phyloP scores from a whole-genome alignment of 176 grass and related monocot species.

The Urochloa ruziziensis region DNA sequence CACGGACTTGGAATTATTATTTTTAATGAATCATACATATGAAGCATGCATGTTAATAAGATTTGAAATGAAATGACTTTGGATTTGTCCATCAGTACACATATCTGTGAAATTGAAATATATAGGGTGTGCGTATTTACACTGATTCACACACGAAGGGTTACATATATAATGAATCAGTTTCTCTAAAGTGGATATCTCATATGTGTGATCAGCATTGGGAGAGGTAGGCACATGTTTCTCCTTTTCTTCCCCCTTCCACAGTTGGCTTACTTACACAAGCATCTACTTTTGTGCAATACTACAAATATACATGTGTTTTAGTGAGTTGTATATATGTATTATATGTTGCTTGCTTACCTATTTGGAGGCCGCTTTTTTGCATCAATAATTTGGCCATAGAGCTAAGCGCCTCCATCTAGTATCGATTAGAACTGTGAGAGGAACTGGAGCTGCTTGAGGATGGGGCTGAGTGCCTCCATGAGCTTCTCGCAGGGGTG shows the following conservation, averaged over 20 bases:
- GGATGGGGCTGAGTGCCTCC: constrained; percentile 71
- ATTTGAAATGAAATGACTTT: background rate
- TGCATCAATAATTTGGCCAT: background rate
- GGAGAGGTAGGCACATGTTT: constrained; percentile 36
- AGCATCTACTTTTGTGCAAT: background rate
- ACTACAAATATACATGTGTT: background rate
- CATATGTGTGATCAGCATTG: background rate
- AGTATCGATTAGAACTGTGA: constrained; percentile 47
- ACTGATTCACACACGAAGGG: background rate
- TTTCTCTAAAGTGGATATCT: background rate
- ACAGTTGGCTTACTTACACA: background rate
- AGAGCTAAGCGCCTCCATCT: background rate
- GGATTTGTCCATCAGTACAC: background rate
- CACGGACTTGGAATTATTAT: background rate
- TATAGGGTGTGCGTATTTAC: background rate
- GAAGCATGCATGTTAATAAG: background rate
- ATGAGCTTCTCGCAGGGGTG: constrained; percentile 92
- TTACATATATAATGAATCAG: background rate
- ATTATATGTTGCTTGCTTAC: background rate
- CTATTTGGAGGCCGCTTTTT: background rate
- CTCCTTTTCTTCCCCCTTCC: constrained; percentile 26
- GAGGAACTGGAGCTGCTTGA: constrained; percentile 86
- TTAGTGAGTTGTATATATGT: background rate
- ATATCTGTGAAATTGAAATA: background rate
- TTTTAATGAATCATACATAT: background rate